Conservation (phyloP, 2,329 filamentous ascomycete species). For the Huntiella omanensis region DNA sequence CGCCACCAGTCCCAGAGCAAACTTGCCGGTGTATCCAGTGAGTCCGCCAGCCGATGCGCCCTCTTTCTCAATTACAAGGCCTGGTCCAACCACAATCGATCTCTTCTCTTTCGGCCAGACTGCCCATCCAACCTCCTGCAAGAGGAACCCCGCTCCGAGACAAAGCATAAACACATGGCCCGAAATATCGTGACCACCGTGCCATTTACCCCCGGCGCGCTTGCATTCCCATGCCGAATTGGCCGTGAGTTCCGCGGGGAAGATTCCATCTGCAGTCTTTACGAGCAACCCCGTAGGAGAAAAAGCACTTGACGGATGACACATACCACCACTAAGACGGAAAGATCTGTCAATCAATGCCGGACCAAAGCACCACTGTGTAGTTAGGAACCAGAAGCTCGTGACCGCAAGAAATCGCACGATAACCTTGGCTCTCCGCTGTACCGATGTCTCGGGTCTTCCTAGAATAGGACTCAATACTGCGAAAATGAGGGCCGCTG, state of each 20-base stretch:
- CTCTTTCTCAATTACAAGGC: slow-evolving; percentile 23
- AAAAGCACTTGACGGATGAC: slow-evolving; percentile 35
- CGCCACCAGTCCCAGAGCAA: slow-evolving; percentile 43
- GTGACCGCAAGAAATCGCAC: slow-evolving; percentile 58
- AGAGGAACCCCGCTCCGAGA: slow-evolving; percentile 60
- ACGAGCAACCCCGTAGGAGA: slow-evolving; percentile 1
- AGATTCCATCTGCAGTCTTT: neutral
- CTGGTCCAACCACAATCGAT: slow-evolving; percentile 46
- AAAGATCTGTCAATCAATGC: slow-evolving; percentile 81
- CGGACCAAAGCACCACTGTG: slow-evolving; percentile 93
- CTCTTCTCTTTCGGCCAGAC: slow-evolving; percentile 41
- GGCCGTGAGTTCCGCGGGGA: neutral
- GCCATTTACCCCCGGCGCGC: slow-evolving; percentile 64
- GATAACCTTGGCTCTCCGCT: slow-evolving; percentile 32
- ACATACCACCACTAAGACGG: slow-evolving; percentile 70
- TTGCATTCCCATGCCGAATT: slow-evolving; percentile 55
- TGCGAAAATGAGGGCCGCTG: slow-evolving; percentile 52
- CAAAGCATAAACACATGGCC: slow-evolving; percentile 90
- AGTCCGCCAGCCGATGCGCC: slow-evolving; percentile 13
- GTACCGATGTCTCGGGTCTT: slow-evolving; percentile 13
- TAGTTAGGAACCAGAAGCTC: slow-evolving; percentile 63
- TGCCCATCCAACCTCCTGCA: slow-evolving; percentile 57
- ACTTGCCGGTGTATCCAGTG: slow-evolving; percentile 31
- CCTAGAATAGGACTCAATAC: slow-evolving; percentile 42
- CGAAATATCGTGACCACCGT: slow-evolving; percentile 87